Base-by-base conservation (phyloP, 192 early-diverging fungal species). In the Podila epigama region DNA sequence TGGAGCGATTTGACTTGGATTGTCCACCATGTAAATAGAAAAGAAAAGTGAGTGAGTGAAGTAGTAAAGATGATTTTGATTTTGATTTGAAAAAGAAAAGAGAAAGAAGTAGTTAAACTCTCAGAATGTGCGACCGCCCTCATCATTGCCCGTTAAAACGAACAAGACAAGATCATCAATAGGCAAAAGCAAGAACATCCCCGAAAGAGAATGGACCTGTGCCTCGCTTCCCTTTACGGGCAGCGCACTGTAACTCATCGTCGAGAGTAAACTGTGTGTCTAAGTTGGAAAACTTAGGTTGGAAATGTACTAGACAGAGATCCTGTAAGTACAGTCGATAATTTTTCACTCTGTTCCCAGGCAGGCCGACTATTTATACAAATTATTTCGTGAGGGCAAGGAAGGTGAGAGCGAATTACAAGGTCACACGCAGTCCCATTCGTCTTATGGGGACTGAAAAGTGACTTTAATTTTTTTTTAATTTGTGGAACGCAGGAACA, bases 221-320 rank as follows among this genome's bases (percentile, higher is more conserved):
- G 70, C 70, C 59, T 68, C 72, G 72, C 72, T 77, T 77, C 72
- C 72, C 72, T 77, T 67, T 77, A 77, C 65, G 72, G 72, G 72
- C 72, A 77, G 65, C 72, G 72, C 66, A 66, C 72, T 77, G 22
- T 66, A 77, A 59, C 72, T 77, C 72, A 77, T 77, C 72, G 65
- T 77, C 72, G 72, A 77, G 72, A 68, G 72, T 77, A 77, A 77
- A 77, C 72, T 68, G 72, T 77, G 72, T 77, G 72, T 77, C 72
- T 77, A 61, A 68, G 72, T 77, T 77, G 66, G 72, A 63, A 77
- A 77, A 77, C 72, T 63, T 68, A 77, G 72, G 68, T 66, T 68
- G 55, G 73, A 51, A 51, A 28, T 54, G 52, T 32, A 54, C 52
- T 54, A 54, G 52, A 54, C 52, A 54, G 52, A 54, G 29, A 54